phyloP scores from a whole-genome alignment of 768 basidiomycete genomes.

The Sporobolomyces pararoseus region DNA sequence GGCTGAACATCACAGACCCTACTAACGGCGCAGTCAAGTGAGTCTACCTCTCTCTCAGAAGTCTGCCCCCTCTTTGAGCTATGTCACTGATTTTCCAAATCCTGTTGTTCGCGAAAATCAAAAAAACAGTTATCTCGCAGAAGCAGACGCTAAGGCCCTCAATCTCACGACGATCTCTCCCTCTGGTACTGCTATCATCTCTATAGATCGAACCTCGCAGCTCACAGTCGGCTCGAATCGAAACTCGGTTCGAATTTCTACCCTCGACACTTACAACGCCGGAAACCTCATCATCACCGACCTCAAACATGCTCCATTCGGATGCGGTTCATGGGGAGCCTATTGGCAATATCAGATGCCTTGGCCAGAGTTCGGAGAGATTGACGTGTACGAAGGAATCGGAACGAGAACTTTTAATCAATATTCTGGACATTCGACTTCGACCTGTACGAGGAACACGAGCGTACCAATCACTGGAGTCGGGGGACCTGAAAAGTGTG shows the following conservation, averaged over 20 bases:
- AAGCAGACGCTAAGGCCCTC: not conserved
- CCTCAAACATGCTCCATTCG: slow-evolving; percentile 12
- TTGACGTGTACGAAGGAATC: slow-evolving; percentile 48
- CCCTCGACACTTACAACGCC: slow-evolving; percentile 7
- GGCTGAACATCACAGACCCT: slow-evolving; percentile 3
- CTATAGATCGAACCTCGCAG: slow-evolving; percentile 8
- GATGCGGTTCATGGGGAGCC: slow-evolving; percentile 11
- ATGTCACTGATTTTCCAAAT: too few relatives aligned
- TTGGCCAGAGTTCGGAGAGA: slow-evolving; percentile 58
- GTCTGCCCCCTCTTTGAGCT: too few relatives aligned
- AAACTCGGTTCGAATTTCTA: slow-evolving; percentile 6
- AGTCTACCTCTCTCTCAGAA: too few relatives aligned
- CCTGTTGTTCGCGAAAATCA: too few relatives aligned
- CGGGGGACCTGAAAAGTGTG: slow-evolving; percentile 48
- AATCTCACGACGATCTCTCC: not conserved
- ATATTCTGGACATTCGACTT: slow-evolving; percentile 13
- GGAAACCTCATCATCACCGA: slow-evolving; percentile 25
- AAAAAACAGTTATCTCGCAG: slow-evolving; percentile 10
- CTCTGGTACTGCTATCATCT: slow-evolving; percentile 7
- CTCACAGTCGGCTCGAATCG: not conserved
- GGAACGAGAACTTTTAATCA: slow-evolving; percentile 46
- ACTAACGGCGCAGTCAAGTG: slow-evolving; percentile 9
- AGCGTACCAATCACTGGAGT: slow-evolving; percentile 45
- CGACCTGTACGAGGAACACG: slow-evolving; percentile 26
- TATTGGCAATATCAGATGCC: slow-evolving; percentile 13